Evolutionary conservation across 176 grass and related monocot genomes (phyloP), one percentile per base, ranked within the genome.

Genomic region (Miscanthus lutarioriparius): DNA sequence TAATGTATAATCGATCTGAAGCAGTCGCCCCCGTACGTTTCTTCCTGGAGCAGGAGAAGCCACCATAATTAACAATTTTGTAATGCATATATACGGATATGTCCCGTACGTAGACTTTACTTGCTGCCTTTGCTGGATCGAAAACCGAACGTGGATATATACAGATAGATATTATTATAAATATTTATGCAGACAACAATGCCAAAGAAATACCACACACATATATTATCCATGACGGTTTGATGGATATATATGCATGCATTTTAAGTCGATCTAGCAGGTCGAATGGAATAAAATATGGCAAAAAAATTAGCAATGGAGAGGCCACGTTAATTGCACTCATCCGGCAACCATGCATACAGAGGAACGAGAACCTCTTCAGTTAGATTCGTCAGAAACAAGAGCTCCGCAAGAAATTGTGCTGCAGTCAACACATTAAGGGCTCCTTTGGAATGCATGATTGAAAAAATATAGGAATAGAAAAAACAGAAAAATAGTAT

Each of bases 41-140:
- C 78, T 81, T 67, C n/a, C 25, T 14, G 19, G 39, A 16, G 33
- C 64, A 38, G 75, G 58, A 33, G 56, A 26, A 82, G 41, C 7
- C 61, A 28, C 72, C 72, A 82, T 86, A 86, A 90, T 86, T 44
- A 75, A 72, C 64, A 76, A 10, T 70, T 81, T 67, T 80, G 27
- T 77, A 82, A 17, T n/a, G 59, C 35, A 10, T 35, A 6, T 47
- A 47, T 49, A 6, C 5, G 17, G 12, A 63, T 83, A 37, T 74
- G 64, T 26, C 19, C 16, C 15, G 53, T 85, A 62, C 13, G 49
- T 86, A 53, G 73, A 90, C 74, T 77, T 86, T 64, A 58, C 63
- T 48, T 1, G 45, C 56, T 35, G 33, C 33, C 2, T 35, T 86
- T 67, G 79, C 12, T 44, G 26, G 26, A 81, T 70, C 44, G 5